Base-by-base conservation (phyloP, 495 filamentous ascomycete species). In the Xylaria bambusicola region DNA sequence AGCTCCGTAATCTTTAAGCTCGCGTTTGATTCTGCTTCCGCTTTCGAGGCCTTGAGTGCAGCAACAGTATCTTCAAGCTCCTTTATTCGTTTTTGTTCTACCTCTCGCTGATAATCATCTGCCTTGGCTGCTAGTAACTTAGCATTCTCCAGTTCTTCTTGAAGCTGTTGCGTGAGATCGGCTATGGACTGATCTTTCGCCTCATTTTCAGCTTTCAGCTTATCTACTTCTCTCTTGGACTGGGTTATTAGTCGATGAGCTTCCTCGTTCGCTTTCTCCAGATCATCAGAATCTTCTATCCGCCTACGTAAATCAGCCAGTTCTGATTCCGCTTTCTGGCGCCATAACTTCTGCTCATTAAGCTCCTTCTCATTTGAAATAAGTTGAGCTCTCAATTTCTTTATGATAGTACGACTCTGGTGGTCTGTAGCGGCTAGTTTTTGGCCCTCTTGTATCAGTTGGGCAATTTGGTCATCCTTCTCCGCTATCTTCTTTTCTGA, bases 381-480 rank as follows among this genome's bases (percentile, higher is more conserved):
- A 24, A 79, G 65, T 64, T 88, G 86, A 1, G 71, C 66, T 12
- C 92, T 83, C 47, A 98, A 72, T 68, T 90, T 93, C 75, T 93
- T 97, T 61, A 98, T 87, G 2, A 86, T 86, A 13, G 84, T 86
- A 40, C 92, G 80, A 61, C 94, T 86, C 63, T 89, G 88, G 65
- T 97, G 81, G 64, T 98, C 94, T 15, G 85, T 87, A 64, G 88
- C 90, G 3, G 88, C 89, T 10, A 98, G 80, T 60, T 90, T 92
- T 67, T 96, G 91, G 0, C 95, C 94, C 73, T 98, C 94, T 66
- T 95, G 87, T 73, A 98, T 87, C 13, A 98, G 76, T 41, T 92
- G 78, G 5, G 91, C 89, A 57, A 97, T 94, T 62, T 90, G 88
- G 63, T 93, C 91, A 60, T 97, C 91, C 59, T 92, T 93, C 67